Evolutionary conservation across 257 asterid species (phyloP).

Genomic region (Solanum ahanhuiri): DNA sequence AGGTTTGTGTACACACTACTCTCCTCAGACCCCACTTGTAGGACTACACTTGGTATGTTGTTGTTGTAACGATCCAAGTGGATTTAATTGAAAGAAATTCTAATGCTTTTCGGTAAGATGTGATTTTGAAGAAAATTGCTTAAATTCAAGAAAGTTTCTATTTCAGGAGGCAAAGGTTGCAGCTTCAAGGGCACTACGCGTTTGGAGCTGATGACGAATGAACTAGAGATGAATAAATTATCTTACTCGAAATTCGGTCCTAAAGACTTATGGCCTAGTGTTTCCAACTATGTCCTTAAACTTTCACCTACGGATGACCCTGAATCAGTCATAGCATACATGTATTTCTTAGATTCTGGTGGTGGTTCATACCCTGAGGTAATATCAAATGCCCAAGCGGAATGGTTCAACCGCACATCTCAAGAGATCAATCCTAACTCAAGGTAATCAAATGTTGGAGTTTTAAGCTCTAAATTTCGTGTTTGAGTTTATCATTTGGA

Average conservation of each 20-base stretch:
- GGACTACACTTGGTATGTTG: no score
- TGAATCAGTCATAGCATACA: slow-evolving; percentile 27
- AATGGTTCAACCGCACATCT: slow-evolving; percentile 59
- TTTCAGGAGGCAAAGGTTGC: slow-evolving; percentile 35
- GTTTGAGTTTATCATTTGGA: not conserved
- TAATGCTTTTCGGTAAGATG: not conserved
- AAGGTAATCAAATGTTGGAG: slow-evolving; percentile 29
- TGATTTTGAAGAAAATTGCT: not conserved
- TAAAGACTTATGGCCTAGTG: slow-evolving; percentile 59
- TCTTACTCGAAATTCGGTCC: slow-evolving; percentile 58
- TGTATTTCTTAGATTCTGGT: slow-evolving; percentile 91
- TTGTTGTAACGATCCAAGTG: not conserved
- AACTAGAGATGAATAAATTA: slow-evolving; percentile 11
- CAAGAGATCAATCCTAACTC: slow-evolving; percentile 52
- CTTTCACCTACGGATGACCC: slow-evolving; percentile 32
- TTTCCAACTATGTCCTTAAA: slow-evolving; percentile 66
- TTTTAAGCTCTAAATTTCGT: not conserved
- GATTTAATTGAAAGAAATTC: not conserved
- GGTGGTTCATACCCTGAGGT: slow-evolving; percentile 90
- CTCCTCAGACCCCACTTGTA: no score
- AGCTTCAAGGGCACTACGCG: slow-evolving; percentile 76
- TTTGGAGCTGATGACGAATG: slow-evolving; percentile 37
- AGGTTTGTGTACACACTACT: no score
- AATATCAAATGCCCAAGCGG: slow-evolving; percentile 60
- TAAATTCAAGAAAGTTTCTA: not conserved